Conservation (phyloP, 1,284 basidiomycete species). For the Megacollybia platyphylla region DNA sequence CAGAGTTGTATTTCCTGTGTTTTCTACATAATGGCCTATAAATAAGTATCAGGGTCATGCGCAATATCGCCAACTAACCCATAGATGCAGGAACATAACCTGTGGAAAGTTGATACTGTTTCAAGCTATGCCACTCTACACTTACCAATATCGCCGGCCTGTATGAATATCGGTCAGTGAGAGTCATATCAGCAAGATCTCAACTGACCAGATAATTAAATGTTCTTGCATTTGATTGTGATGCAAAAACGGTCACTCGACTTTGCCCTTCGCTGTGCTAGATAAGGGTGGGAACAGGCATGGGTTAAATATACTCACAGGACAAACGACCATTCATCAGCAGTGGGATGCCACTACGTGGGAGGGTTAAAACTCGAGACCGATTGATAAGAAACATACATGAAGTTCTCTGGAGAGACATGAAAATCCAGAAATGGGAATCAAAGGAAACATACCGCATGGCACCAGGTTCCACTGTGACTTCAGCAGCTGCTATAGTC, state of each 20-base stretch:
- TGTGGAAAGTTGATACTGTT: conserved; percentile 6
- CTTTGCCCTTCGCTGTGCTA: conserved; percentile 34
- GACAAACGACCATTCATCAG: conserved; percentile 50
- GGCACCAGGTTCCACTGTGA: conserved; percentile 56
- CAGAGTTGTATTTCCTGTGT: conserved; percentile 51
- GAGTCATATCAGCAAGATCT: background rate
- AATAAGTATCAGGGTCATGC: too few relatives aligned
- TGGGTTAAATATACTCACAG: too few relatives aligned
- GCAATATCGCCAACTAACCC: conserved; percentile 13
- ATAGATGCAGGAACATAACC: conserved; percentile 45
- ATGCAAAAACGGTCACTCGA: conserved; percentile 54
- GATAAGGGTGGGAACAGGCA: too few relatives aligned
- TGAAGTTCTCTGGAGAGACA: conserved; percentile 22
- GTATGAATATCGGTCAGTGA: background rate
- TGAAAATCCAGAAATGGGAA: too few relatives aligned
- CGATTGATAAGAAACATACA: conserved; percentile 13
- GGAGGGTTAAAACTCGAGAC: background rate
- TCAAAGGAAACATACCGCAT: conserved; percentile 29
- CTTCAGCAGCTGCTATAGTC: conserved; percentile 53
- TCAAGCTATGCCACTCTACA: background rate
- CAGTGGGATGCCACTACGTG: conserved; percentile 59
- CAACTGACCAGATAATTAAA: conserved; percentile 45
- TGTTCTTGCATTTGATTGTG: conserved; percentile 47
- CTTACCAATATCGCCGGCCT: conserved; percentile 42
- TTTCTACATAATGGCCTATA: conserved; percentile 48